These are phyloP conservation scores for Alternaria brassicicola DNA, from an alignment of 2,329 filamentous ascomycete genomes.

Conservation along the genomic window DNA sequence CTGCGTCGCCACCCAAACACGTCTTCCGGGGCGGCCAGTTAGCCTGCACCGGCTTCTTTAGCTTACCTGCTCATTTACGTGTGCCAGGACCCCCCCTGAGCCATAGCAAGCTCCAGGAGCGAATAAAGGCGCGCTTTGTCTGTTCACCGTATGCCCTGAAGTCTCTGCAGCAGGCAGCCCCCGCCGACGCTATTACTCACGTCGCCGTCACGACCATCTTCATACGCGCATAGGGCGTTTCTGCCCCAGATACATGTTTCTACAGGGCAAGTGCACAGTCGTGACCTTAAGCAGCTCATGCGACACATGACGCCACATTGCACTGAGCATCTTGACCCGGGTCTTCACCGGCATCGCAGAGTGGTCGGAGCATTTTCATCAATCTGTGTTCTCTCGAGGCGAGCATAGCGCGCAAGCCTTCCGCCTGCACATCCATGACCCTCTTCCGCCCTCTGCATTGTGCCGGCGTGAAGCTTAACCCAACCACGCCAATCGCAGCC, in stretches of 20 bases:
- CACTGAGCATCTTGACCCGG: neutral
- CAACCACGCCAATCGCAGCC: conserved; percentile 32
- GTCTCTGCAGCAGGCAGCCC: conserved; percentile 28
- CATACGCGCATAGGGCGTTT: neutral
- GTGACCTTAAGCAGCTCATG: neutral
- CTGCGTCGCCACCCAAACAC: conserved; percentile 5
- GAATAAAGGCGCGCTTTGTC: conserved; percentile 4
- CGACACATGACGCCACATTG: neutral
- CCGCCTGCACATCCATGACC: conserved; percentile 28
- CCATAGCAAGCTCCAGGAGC: conserved; percentile 5
- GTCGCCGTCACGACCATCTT: neutral
- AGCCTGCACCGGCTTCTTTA: conserved; percentile 6
- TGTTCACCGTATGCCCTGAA: conserved; percentile 23
- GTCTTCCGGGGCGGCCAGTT: conserved; percentile 5
- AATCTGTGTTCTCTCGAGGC: conserved; percentile 9
- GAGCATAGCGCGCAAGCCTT: conserved; percentile 25
- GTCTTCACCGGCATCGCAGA: conserved; percentile 1
- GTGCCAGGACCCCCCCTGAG: conserved; percentile 25
- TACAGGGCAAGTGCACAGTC: neutral
- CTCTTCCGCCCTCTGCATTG: conserved; percentile 23
- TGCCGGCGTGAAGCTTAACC: conserved; percentile 39
- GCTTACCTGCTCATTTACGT: conserved; percentile 38
- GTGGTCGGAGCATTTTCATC: conserved; percentile 21
- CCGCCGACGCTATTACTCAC: conserved; percentile 25
- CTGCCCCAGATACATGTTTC: neutral